phyloP scores from a whole-genome alignment of 228 moss, liverwort and hornwort species.

The Sphagnum magellanicum region DNA sequence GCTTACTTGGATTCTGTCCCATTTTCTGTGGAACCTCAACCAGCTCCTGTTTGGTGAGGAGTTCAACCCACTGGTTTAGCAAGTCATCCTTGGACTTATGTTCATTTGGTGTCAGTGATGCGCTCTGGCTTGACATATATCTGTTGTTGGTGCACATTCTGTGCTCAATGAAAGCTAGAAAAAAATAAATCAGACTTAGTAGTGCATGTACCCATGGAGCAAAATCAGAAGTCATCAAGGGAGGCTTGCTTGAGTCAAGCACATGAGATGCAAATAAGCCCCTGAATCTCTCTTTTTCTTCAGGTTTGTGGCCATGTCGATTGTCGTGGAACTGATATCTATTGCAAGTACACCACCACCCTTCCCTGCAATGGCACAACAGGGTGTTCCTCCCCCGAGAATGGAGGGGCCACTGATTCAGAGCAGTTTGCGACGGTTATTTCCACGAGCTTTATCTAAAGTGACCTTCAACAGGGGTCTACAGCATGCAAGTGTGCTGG shows the following conservation, averaged over 20 bases:
- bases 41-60: slow-evolving; percentile 89
- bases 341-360: slow-evolving; percentile 67
- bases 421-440: slow-evolving; percentile 49
- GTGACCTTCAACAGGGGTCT: slow-evolving; percentile 84
- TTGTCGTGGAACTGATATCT: slow-evolving; percentile 63
- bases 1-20: slow-evolving; percentile 86
- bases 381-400: slow-evolving; percentile 40
- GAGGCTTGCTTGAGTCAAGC: no score
- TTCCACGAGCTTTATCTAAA: slow-evolving; percentile 71
- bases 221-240: no score
- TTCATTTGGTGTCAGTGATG: no score
- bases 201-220: no score
- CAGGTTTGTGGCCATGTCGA: slow-evolving; percentile 90
- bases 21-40: slow-evolving; percentile 84
- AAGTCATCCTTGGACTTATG: no score
- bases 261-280: no score
- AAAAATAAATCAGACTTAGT: no score
- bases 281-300: slow-evolving; percentile 1
- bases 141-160: no score
- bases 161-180: no score
- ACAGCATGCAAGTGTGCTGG: slow-evolving; percentile 69
- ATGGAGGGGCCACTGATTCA: slow-evolving; percentile 55
- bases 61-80: neutral
- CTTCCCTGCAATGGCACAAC: slow-evolving; percentile 53
- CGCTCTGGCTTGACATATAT: no score